These are phyloP conservation scores for Neopestalotiopsis clavispora DNA, from an alignment of 2,329 filamentous ascomycete genomes.

Conservation along the genomic window DNA sequence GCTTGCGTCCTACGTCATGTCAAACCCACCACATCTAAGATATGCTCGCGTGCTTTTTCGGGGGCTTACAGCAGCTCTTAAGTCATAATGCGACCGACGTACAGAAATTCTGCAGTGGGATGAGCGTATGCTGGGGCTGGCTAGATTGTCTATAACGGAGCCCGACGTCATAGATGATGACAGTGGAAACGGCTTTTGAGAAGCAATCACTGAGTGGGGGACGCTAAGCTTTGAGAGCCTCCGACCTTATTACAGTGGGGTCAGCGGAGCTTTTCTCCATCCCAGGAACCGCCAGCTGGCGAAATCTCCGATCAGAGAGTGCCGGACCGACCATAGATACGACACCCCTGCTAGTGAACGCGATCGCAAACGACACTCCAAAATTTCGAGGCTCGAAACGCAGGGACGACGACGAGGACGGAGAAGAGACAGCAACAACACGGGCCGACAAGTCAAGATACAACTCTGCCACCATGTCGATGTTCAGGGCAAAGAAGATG, in stretches of 20 bases:
- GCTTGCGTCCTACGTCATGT: neutral
- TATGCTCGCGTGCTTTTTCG: neutral
- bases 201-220: neutral
- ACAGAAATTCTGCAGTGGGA: neutral
- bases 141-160: constrained; percentile 13
- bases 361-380: constrained; percentile 4
- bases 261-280: neutral
- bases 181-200: neutral
- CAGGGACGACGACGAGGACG: neutral
- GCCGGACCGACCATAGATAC: neutral
- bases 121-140: neutral
- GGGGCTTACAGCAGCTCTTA: neutral
- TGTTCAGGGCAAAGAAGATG: constrained; percentile 89
- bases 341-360: constrained; percentile 2
- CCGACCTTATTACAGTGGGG: neutral
- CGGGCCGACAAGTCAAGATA: neutral
- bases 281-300: neutral
- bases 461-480: constrained; percentile 64
- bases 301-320: neutral
- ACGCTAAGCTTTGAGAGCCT: neutral
- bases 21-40: neutral
- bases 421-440: constrained; percentile 3
- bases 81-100: constrained; percentile 5
- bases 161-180: constrained; percentile 15
- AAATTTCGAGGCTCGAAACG: constrained; percentile 11